Evolutionary conservation across 495 filamentous ascomycete genomes (phyloP), one percentile per base, ranked within the genome.

Genomic region (Polyplosphaeria fusca): DNA sequence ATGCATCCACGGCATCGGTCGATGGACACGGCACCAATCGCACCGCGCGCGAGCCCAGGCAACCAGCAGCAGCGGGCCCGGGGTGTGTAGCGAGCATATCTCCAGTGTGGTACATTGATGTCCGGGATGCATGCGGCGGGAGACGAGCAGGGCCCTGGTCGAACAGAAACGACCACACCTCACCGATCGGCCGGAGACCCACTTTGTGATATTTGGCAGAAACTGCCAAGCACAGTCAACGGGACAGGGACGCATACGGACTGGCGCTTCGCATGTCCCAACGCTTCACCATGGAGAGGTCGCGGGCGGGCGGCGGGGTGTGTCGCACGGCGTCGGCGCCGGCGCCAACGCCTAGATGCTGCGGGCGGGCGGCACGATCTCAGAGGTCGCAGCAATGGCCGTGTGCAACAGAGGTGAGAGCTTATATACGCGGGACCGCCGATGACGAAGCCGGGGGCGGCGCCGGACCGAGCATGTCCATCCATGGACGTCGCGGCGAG

Each of bases 291-390:
- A 30, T 19, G 49, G 37, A n/a, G 4, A 41, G 5, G 25, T 25
- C 30, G 30, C 30, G 30, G 14, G 30, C 14, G 7, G 7, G 7
- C 30, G 7, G 7, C 30, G n/a, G n/a, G n/a, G n/a, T 14, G 14
- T 35, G 30, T 35, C 14, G 14, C 30, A 35, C 30, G 7, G 14
- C 30, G 30, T 35, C 30, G 30, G 14, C 14, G n/a, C n/a, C 42
- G 5, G 45, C 58, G 25, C 56, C 42, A 52, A 7, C 30, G 19
- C 49, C 48, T 39, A 47, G 58, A 61, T 61, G 42, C 58, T 55
- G 58, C 58, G 51, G 37, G 42, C 32, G 19, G 35, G 45, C 51
- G 51, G 57, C 58, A 49, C 50, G 58, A 61, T 61, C 51, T 51
- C n/a, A 39, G 20, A 54, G 44, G 58, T 23, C 30, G 45, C 45